Conservation (phyloP, 1,284 basidiomycete species). For the Tilletia caries region DNA sequence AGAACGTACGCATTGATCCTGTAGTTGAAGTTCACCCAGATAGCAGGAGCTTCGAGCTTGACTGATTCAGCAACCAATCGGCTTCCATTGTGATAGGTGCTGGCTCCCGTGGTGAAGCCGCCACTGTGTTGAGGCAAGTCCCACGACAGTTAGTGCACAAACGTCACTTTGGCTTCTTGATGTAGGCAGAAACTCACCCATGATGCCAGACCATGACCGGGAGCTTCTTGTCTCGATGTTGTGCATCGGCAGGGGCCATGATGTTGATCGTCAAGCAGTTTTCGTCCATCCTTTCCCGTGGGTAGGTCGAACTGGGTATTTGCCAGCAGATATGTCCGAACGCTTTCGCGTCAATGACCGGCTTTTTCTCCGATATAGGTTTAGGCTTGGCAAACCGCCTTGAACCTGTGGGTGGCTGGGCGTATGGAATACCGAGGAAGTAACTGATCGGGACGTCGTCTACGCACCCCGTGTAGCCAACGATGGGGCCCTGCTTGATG, state of each 20-base stretch:
- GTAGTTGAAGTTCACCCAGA: slow-evolving; percentile 28
- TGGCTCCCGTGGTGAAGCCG: slow-evolving; percentile 24
- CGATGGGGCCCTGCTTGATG: neutral
- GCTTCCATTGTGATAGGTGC: slow-evolving; percentile 24
- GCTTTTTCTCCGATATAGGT: neutral
- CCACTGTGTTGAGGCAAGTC: slow-evolving; percentile 20
- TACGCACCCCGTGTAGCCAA: neutral
- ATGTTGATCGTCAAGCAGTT: slow-evolving; percentile 30
- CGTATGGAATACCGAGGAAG: slow-evolving; percentile 31
- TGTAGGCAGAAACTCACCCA: neutral
- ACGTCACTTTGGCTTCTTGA: no score
- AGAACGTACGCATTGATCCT: slow-evolving; percentile 13
- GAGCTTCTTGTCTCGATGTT: slow-evolving; percentile 13
- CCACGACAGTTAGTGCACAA: no score
- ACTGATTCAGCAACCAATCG: slow-evolving; percentile 28
- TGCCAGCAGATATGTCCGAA: slow-evolving; percentile 26
- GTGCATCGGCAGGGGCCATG: slow-evolving; percentile 17
- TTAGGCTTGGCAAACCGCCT: slow-evolving; percentile 19
- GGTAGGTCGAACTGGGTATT: slow-evolving; percentile 18
- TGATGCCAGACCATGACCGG: slow-evolving; percentile 26
- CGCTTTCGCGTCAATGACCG: slow-evolving; percentile 20
- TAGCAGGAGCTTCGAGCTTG: slow-evolving; percentile 22
- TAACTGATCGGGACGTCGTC: slow-evolving; percentile 12
- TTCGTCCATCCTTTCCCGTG: slow-evolving; percentile 23
- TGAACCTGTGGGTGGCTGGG: slow-evolving; percentile 20